These are phyloP conservation scores for Calvatia gigantea DNA, from an alignment of 768 basidiomycete genomes.

Conservation along the genomic window DNA sequence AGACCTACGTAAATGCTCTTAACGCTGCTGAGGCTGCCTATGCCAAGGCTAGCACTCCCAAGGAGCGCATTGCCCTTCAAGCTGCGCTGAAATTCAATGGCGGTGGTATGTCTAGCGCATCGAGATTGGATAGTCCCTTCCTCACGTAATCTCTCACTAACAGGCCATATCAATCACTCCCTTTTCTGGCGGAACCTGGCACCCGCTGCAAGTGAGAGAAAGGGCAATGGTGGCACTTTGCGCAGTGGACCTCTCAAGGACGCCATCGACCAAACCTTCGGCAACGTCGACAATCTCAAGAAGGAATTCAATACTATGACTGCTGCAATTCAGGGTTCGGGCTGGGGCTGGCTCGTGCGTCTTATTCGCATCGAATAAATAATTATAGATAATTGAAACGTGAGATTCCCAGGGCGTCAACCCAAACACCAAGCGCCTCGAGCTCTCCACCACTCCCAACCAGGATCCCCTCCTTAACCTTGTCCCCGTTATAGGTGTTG, in stretches of 20 bases:
- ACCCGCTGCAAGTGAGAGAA: conserved; percentile 38
- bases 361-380: background rate
- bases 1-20: conserved; percentile 91
- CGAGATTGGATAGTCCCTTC: background rate
- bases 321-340: conserved; percentile 92
- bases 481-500: conserved; percentile 89
- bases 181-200: conserved; percentile 98
- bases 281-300: conserved; percentile 84
- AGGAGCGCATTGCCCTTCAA: conserved; percentile 81
- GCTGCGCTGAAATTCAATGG: conserved; percentile 96
- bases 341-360: conserved; percentile 96
- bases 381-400: background rate
- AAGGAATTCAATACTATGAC: conserved; percentile 83
- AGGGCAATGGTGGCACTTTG: conserved; percentile 61
- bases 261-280: conserved; percentile 79
- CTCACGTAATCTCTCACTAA: background rate
- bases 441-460: conserved; percentile 91
- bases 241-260: conserved; percentile 65
- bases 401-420: conserved; percentile 59
- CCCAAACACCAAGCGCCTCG: conserved; percentile 63
- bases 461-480: conserved; percentile 86
- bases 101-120: conserved; percentile 55
- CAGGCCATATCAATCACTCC: conserved; percentile 92
- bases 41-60: conserved; percentile 57
- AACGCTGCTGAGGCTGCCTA: conserved; percentile 92